Evolutionary conservation across 768 basidiomycete genomes (phyloP), one percentile per base, ranked within the genome.

Genomic region (Myochromella boudieri): DNA sequence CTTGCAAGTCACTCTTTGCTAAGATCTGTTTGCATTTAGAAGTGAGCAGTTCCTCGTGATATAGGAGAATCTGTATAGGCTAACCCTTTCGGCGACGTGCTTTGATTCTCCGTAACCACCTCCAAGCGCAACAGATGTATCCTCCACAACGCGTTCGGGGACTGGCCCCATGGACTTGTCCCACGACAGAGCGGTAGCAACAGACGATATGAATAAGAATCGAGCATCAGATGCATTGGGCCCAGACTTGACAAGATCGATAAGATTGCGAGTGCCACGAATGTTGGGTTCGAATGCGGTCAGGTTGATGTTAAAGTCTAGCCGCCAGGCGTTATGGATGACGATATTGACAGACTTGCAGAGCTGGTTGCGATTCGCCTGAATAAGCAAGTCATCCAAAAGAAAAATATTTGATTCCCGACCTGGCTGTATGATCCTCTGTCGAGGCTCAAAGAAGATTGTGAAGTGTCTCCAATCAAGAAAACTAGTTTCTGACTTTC

Each of bases 281-380:
- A 82, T 63, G 51, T 77, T 71, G 2, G 68, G 51, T 48, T 80
- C 77, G 44, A 80, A 81, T 4, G 76, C 77, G 1, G 68, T 62
- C 28, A 80, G 59, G 8, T 68, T 64, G 1, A 78, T 64, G 42
- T 76, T 76, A 61, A 82, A 68, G 48, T 67, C 61, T 18, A 69
- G 58, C 18, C 56, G 61, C 74, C 74, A 75, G 3, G 73, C 71
- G 6, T 63, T 69, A 45, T 74, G 72, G 20, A 74, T 65, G 41
- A 74, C 59, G 28, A 66, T 27, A 5, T 64, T 68, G 32, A 71
- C 56, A 0, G 67, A 65, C 1, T 44, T 52, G 4, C 55, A 56
- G 1, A 74, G 54, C 72, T 72, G 17, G 4, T 7, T n/a, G 33
- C n/a, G n/a, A n/a, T 14, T 14, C 14, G 18, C 33, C 14, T 14